A percentile compares a stretch with the other conserved stretches of the same genome.
Conservation (phyloP, 2,329 filamentous ascomycete genomes). For the Botrytis paeoniae region DNA sequence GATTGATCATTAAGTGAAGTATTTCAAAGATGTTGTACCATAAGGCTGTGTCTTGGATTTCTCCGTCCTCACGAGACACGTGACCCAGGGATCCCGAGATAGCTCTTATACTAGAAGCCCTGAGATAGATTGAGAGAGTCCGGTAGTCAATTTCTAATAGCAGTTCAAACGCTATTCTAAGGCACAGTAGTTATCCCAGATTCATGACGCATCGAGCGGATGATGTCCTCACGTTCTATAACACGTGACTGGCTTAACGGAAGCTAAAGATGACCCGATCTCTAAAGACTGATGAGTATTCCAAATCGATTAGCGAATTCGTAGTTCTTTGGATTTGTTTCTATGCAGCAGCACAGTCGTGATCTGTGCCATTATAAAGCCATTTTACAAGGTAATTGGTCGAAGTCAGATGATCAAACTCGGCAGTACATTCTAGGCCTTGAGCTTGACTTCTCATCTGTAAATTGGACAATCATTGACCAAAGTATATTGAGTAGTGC, state of each 20-base stretch:
- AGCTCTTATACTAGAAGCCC: not conserved
- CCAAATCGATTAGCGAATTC: not conserved
- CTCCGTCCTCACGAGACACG: not conserved
- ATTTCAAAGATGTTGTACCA: not conserved
- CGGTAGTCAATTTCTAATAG: not conserved
- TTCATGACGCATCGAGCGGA: not conserved
- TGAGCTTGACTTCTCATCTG: not conserved
- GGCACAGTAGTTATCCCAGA: no score
- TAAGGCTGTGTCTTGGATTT: not conserved
- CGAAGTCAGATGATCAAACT: not conserved
- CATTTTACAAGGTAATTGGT: not conserved
- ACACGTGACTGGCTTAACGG: not conserved
- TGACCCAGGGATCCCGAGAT: not conserved
- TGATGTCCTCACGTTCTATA: not conserved
- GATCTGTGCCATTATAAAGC: not conserved
- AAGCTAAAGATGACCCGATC: not conserved
- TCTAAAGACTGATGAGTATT: not conserved
- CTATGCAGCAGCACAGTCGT: not conserved
- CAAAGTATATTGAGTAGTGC: not conserved
- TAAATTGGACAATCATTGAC: no score
- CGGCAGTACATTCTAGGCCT: not conserved
- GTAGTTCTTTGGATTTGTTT: not conserved
- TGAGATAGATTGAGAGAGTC: not conserved
- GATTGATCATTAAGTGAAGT: not conserved
- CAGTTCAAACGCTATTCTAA: not conserved